Base-by-base conservation (phyloP, 805 yeast species). In the Lachancea thermotolerans region DNA sequence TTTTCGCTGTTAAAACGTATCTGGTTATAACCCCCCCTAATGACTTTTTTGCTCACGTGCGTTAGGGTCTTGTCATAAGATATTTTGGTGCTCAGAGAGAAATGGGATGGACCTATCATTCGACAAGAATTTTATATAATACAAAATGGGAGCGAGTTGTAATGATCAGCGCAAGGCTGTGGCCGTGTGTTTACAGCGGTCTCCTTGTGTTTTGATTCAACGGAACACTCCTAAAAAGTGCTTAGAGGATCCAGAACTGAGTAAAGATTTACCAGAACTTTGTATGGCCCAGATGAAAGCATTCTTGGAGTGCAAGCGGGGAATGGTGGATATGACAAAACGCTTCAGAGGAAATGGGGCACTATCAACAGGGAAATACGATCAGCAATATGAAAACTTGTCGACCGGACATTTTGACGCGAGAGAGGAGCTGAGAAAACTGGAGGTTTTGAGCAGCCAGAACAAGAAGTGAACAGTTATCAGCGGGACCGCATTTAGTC, bases 281-380 rank as follows among this genome's bases (percentile, higher is more conserved):
- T 91, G 99, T 58, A 74, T 79, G 42, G 89, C 93, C 11, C 87
- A 87, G 56, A 78, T 90, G 71, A 74, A 80, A 51, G 84, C 95
- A 4, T 91, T 86, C 60, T 71, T 90, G 71, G 95, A 90, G 48
- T 91, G 99, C 69, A 85, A 84, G 53, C 78, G 83, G 57, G 98
- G 98, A 10, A 82, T 83, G 58, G 85, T 90, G 44, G 97, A 90
- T 57, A 85, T 89, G 88, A 67, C 90, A 3, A 90, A 88, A 62
- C 75, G 99, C 53, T 85, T 91, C 68, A 74, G 88, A 59, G 98
- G 98, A 3, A 91, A 91, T 59, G 99, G 95, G 0, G 89, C 97
- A 0, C 68, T 86, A 36, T 87, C 96, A 10, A 86, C 95, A 6
- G 99, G 99, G 0, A 84, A 83, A 59, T 91, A 85, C 65, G 96